Base-by-base conservation (phyloP, 176 grass and related monocot genomes). In the Aegilops tauschii region DNA sequence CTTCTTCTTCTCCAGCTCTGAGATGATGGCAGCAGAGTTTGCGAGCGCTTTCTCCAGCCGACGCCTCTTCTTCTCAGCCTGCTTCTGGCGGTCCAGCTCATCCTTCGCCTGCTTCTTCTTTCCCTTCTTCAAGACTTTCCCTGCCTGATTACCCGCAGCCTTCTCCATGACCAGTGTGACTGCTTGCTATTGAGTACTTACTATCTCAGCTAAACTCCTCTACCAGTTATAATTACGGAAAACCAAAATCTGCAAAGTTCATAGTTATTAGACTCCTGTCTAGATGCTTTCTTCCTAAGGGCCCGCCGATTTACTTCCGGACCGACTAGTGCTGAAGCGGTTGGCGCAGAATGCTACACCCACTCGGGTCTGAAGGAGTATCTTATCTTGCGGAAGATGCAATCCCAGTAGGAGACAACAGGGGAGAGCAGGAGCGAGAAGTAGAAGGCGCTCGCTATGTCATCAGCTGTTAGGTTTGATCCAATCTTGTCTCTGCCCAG, bases 321-420 rank as follows among this genome's bases (percentile, higher is more conserved):
- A 83, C 31, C 65, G 40, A 31, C 45, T 84, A 87, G 10, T 79
- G 70, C 58, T 82, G 72, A 66, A 82, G 28, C 61, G 29, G 77
- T 58, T 12, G 13, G 1, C 4, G 86, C 79, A 87, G 83, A 73
- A 65, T 13, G 34, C 95, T 93, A 97, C 92, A 94, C 95, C 80
- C 95, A 97, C 81, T 97, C 95, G 77, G 90, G 95, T 85, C 95
- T 94, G 92, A 94, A 94, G 28, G 95, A 92, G 95, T 97, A 97
- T 92, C 92, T 94, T 81, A 94, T 92, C 90, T 94, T 97, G 90
- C 92, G 95, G 74, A 97, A 94, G 80, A 94, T 94, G 88, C 95
- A 97, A 49, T 97, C 95, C 95, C 95, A 97, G 76, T 86, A 94
- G 86, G 90, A 94, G 69, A 97, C 81, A 13, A 91, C 73, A 70